Evolutionary conservation across 2,329 filamentous ascomycete species (phyloP).

Genomic region (Sporothrix brasiliensis): DNA sequence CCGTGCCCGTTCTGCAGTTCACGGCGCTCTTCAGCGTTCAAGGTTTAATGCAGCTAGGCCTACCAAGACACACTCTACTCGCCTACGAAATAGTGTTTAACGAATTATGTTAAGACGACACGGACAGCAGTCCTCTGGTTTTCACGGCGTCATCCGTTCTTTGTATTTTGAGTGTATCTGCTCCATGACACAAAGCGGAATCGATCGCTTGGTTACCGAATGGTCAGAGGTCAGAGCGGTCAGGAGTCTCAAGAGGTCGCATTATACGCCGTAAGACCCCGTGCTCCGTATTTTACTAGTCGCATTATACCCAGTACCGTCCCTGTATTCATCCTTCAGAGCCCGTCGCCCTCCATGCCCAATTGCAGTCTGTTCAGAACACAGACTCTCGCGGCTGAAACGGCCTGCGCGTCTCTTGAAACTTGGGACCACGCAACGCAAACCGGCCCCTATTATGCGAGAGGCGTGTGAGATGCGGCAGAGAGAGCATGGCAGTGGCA

Average conservation of each 20-base stretch:
- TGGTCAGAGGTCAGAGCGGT: neutral
- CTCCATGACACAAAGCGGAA: neutral
- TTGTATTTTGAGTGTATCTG: neutral
- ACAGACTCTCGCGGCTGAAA: conserved; percentile 27
- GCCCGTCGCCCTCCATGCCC: neutral
- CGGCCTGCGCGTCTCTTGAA: conserved; percentile 31
- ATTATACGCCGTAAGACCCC: too few relatives aligned
- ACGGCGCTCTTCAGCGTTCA: neutral
- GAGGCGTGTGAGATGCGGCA: neutral
- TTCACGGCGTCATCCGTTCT: neutral
- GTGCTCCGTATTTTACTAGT: neutral
- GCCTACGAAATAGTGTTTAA: neutral
- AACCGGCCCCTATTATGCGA: conserved; percentile 24
- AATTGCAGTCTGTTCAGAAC: neutral
- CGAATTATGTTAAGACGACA: neutral
- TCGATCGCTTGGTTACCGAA: neutral
- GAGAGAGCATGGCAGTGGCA: neutral
- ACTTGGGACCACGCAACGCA: conserved; percentile 16
- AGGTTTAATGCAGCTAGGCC: too few relatives aligned
- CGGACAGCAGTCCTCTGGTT: neutral
- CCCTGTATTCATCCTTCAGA: conserved; percentile 9
- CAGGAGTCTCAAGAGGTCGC: neutral
- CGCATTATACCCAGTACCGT: neutral
- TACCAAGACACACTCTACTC: neutral
- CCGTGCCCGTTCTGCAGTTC: neutral